These are phyloP conservation scores for Fraxinus sp. DNA, from an alignment of 305 asterid genomes.

Conservation along the genomic window DNA sequence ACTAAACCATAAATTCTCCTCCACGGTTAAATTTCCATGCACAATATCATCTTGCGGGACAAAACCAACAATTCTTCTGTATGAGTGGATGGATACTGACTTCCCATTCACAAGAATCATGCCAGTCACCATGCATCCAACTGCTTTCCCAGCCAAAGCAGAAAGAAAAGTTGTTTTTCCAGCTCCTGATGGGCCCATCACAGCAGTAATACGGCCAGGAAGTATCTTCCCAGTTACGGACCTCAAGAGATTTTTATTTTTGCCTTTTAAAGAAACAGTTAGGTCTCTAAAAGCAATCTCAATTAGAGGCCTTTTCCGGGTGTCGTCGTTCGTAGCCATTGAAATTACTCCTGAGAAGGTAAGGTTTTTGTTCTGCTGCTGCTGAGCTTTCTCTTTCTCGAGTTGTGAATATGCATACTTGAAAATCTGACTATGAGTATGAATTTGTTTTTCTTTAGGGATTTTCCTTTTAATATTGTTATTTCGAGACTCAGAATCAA, in stretches of 20 bases:
- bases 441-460: conserved; percentile 55
- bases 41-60: conserved; percentile 98
- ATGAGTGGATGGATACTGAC: conserved; percentile 67
- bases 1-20: conserved; percentile 95
- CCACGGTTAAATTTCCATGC: conserved; percentile 94
- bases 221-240: conserved; percentile 74
- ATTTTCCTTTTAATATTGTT: conserved; percentile 37
- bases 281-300: conserved; percentile 76
- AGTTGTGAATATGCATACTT: conserved; percentile 86
- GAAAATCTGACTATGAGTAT: conserved; percentile 88
- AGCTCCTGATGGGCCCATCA: conserved; percentile 99
- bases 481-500: conserved; percentile 35
- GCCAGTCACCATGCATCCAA: conserved; percentile 80
- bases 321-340: conserved; percentile 62
- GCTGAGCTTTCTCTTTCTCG: conserved; percentile 87
- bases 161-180: conserved; percentile 97
- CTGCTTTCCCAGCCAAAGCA: conserved; percentile 89
- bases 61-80: conserved; percentile 77
- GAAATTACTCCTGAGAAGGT: conserved; percentile 89
- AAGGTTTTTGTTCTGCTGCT: conserved; percentile 63
- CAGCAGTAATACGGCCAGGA: conserved; percentile 85
- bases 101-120: conserved; percentile 68
- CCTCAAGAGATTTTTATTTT: conserved; percentile 67
- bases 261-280: conserved; percentile 78
- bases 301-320: conserved; percentile 62